Percentiles rank a stretch among this genome's conserved stretches.
phyloP scores from a whole-genome alignment of 495 filamentous ascomycete species.

The Penicillium maclennaniae region DNA sequence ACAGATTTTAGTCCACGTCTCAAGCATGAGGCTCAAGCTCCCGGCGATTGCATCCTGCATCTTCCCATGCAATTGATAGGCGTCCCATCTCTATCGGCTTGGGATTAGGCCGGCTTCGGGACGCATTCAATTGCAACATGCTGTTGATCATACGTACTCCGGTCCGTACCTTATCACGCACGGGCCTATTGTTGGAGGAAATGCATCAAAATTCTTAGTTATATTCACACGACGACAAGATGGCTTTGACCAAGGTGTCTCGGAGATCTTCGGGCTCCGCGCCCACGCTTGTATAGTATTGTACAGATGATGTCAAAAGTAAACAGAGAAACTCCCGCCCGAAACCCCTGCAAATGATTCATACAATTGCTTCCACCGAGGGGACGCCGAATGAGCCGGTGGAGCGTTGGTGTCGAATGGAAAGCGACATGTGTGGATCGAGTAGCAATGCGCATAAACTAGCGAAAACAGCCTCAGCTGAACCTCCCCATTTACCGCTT shows the following conservation, averaged over 20 bases:
- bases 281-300: conserved; percentile 16
- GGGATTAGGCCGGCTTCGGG: background rate
- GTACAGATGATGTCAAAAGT: conserved; percentile 21
- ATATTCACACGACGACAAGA: conserved; percentile 2
- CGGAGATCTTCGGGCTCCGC: conserved; percentile 6
- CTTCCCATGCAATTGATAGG: no score
- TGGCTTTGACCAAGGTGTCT: background rate
- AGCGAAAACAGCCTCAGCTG: conserved; percentile 13
- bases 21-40: background rate
- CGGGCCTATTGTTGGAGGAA: background rate
- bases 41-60: background rate
- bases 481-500: conserved; percentile 38
- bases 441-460: conserved; percentile 6
- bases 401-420: conserved; percentile 28
- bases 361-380: conserved; percentile 21
- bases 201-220: background rate
- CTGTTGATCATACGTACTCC: background rate
- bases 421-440: conserved; percentile 16
- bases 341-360: conserved; percentile 31
- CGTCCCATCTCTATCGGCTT: background rate
- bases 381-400: conserved; percentile 8
- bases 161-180: background rate
- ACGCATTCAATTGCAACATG: background rate
- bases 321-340: conserved; percentile 30
- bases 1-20: background rate